Evolutionary conservation across 805 yeast genomes (phyloP).

Genomic region (Schwanniomyces pseudopolymorphus): DNA sequence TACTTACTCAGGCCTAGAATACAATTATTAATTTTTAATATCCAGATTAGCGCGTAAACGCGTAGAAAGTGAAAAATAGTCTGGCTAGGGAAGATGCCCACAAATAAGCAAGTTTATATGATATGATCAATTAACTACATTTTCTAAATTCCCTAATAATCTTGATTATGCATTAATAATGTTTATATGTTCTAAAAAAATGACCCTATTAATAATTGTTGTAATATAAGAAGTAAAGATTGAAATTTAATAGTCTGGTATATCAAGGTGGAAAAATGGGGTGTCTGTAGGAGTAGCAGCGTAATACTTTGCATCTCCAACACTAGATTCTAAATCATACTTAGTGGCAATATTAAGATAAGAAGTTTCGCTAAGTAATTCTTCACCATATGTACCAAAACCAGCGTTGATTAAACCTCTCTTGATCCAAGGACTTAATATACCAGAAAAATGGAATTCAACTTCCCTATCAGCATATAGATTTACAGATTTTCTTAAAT

Average conservation of each 20-base stretch:
- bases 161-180: not conserved
- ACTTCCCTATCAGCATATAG: conserved; percentile 78
- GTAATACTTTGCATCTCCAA: conserved; percentile 30
- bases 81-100: no score
- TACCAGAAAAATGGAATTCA: conserved; percentile 87
- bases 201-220: not conserved
- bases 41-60: not conserved
- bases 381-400: conserved; percentile 61
- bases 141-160: not conserved
- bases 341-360: conserved; percentile 39
- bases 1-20: no score
- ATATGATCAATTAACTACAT: not conserved
- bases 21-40: not conserved
- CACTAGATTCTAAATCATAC: conserved; percentile 31
- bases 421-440: conserved; percentile 83
- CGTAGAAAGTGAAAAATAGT: not conserved
- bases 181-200: not conserved
- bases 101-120: no score
- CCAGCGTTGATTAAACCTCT: conserved; percentile 74
- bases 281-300: conserved; percentile 65
- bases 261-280: conserved; percentile 77
- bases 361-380: conserved; percentile 35
- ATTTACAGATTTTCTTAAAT: conserved; percentile 69
- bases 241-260: conserved; percentile 51
- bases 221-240: not conserved